Conservation (phyloP, 257 asterid genomes). For the Petunia axillaris region DNA sequence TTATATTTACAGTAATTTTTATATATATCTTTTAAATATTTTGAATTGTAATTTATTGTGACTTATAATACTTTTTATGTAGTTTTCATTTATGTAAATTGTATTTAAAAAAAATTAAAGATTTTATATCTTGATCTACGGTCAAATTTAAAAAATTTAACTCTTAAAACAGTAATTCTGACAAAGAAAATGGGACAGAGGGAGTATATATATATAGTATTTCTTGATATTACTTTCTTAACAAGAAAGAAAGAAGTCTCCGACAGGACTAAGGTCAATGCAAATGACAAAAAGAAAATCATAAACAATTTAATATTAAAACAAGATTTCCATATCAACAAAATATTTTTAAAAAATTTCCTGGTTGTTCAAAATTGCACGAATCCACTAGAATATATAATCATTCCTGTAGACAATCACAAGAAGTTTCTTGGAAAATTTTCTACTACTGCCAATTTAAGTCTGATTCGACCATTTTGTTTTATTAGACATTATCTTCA, state of each 20-base stretch:
- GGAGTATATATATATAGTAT: neutral
- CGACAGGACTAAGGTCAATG: slow-evolving; percentile 2
- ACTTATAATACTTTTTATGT: too few relatives aligned
- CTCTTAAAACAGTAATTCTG: too few relatives aligned
- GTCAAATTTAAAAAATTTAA: too few relatives aligned
- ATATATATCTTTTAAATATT: too few relatives aligned
- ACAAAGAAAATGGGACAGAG: too few relatives aligned
- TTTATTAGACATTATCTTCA: slow-evolving; percentile 14
- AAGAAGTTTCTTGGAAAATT: slow-evolving; percentile 21
- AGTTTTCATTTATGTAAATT: too few relatives aligned
- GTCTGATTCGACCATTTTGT: slow-evolving; percentile 3
- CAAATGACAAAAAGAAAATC: neutral
- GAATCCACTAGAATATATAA: slow-evolving; percentile 16
- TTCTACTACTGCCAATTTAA: neutral
- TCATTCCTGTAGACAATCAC: slow-evolving; percentile 21
- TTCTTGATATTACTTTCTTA: neutral
- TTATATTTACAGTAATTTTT: neutral
- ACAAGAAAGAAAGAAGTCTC: slow-evolving; percentile 14
- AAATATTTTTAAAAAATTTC: neutral
- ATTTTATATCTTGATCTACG: too few relatives aligned
- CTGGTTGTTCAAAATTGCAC: slow-evolving; percentile 26
- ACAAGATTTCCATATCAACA: neutral
- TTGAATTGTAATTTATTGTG: too few relatives aligned
- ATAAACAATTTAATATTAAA: neutral
- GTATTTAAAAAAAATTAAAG: too few relatives aligned